Evolutionary conservation across 2,329 filamentous ascomycete genomes (phyloP).

Genomic region (Fusarium sp.): DNA sequence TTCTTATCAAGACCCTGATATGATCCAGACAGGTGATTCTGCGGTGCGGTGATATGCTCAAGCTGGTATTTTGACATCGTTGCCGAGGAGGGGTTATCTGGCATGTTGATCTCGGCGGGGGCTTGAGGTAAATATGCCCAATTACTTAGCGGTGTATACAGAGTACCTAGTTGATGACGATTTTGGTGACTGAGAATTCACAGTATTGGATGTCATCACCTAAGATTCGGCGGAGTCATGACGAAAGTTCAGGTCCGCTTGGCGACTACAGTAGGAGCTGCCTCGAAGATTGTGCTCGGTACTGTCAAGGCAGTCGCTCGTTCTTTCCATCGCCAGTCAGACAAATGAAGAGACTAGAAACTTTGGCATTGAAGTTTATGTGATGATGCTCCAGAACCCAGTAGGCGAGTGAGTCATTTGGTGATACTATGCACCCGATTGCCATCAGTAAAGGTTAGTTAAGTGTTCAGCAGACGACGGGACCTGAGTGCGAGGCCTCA

Average conservation of each 20-base stretch:
- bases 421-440: neutral
- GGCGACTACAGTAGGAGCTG: neutral
- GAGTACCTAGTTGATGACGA: conserved; percentile 11
- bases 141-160: conserved; percentile 1
- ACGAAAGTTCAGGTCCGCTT: conserved; percentile 16
- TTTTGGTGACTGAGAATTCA: neutral
- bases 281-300: neutral
- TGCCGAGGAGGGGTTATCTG: conserved; percentile 12
- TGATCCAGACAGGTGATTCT: neutral
- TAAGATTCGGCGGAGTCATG: conserved; percentile 27
- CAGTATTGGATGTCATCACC: neutral
- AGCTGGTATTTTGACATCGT: conserved; percentile 14
- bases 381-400: neutral
- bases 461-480: neutral
- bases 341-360: neutral
- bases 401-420: neutral
- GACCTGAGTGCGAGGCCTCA: neutral
- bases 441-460: neutral
- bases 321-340: neutral
- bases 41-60: conserved; percentile 1
- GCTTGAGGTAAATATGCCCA: conserved; percentile 9
- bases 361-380: neutral
- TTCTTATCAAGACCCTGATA: neutral
- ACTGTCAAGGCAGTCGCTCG: neutral
- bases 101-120: conserved; percentile 8